Evolutionary conservation across 257 asterid genomes (phyloP).

Genomic region (Plectranthus barbatus): DNA sequence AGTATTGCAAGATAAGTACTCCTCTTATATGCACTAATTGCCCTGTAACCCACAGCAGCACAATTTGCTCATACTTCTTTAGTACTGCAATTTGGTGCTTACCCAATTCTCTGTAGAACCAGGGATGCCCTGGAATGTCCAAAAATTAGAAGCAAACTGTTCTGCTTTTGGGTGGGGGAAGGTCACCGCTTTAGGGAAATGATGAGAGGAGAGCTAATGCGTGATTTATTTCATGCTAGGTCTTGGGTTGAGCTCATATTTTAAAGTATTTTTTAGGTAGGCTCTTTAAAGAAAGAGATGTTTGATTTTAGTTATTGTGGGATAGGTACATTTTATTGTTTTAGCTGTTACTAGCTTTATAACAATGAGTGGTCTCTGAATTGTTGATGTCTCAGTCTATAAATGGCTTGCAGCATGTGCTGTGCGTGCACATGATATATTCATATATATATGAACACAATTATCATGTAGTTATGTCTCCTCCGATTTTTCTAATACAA

Average conservation of each 20-base stretch:
- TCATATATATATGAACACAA: background rate
- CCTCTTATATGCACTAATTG: background rate
- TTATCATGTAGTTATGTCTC: background rate
- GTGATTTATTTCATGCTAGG: too few species aligned
- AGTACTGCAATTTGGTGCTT: too few species aligned
- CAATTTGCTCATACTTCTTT: background rate
- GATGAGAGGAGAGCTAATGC: too few species aligned
- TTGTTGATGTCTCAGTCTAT: background rate
- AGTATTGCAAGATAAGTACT: constrained; percentile 19
- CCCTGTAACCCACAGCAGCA: background rate
- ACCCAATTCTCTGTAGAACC: too few species aligned
- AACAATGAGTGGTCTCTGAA: background rate
- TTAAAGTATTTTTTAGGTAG: too few species aligned
- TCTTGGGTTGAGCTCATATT: too few species aligned
- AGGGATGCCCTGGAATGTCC: background rate
- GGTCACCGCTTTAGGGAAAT: background rate
- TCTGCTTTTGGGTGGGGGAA: background rate
- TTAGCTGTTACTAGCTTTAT: too few species aligned
- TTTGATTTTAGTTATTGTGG: background rate
- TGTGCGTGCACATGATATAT: background rate
- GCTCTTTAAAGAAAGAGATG: background rate
- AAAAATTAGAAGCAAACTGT: background rate
- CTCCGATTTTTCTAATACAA: constrained; percentile 10
- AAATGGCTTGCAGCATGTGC: background rate
- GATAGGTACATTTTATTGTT: background rate